phyloP scores from a whole-genome alignment of 805 yeast species.

The Wickerhamiella kurtzmanii region DNA sequence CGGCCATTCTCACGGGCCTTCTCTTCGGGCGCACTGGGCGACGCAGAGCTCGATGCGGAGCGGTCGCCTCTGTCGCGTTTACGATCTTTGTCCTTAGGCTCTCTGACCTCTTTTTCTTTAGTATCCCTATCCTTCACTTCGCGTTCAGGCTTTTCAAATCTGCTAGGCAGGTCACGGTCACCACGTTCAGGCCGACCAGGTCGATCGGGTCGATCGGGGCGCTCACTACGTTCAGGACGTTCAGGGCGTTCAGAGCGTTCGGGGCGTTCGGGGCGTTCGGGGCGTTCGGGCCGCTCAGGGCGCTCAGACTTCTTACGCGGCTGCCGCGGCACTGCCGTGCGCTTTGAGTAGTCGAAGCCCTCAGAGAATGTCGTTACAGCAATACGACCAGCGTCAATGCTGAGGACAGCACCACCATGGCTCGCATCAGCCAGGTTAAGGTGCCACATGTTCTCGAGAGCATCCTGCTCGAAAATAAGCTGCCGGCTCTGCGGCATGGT shows the following conservation, averaged over 20 bases:
- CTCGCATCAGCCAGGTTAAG: constrained; percentile 53
- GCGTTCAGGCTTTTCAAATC: neutral
- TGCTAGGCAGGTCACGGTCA: neutral
- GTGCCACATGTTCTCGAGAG: constrained; percentile 68
- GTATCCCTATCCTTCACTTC: constrained; percentile 1
- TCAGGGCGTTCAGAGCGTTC: constrained; percentile 1
- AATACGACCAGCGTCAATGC: constrained; percentile 35
- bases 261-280: neutral
- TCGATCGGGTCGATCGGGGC: neutral
- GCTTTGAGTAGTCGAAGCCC: constrained; percentile 52
- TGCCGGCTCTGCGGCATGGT: constrained; percentile 27
- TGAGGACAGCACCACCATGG: constrained; percentile 36
- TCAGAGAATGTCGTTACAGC: constrained; percentile 39
- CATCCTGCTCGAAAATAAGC: constrained; percentile 22
- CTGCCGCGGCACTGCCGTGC: constrained; percentile 19
- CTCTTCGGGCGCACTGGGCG: neutral
- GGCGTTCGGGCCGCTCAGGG: neutral
- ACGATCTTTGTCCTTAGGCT: constrained; percentile 1
- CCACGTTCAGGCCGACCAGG: neutral
- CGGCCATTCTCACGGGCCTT: constrained; percentile 1
- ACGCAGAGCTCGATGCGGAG: constrained; percentile 9
- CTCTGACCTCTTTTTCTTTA: constrained; percentile 4
- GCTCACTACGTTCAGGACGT: neutral
- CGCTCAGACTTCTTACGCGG: constrained; percentile 3
- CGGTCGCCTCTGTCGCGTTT: constrained; percentile 5